phyloP scores from a whole-genome alignment of 2,329 filamentous ascomycete genomes.

The Beauveria varroae region DNA sequence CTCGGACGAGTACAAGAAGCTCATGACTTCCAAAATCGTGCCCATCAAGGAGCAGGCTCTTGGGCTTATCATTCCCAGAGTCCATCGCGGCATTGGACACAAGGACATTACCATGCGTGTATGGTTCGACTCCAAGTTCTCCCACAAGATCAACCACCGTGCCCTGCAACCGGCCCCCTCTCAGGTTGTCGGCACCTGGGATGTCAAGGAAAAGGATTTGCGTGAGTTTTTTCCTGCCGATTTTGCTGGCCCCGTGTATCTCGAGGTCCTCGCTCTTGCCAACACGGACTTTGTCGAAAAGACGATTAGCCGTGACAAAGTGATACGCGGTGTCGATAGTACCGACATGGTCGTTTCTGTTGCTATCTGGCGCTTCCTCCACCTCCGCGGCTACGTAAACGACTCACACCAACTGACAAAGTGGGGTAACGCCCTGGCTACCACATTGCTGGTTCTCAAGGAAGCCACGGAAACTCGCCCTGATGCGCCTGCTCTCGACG shows the following conservation, averaged over 20 bases:
- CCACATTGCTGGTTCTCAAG: slow-evolving; percentile 56
- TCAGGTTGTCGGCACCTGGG: slow-evolving; percentile 55
- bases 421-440: slow-evolving; percentile 75
- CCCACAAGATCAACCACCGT: slow-evolving; percentile 59
- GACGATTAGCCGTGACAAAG: slow-evolving; percentile 54
- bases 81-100: slow-evolving; percentile 77
- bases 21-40: slow-evolving; percentile 68
- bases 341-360: slow-evolving; percentile 63
- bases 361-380: slow-evolving; percentile 80
- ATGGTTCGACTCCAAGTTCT: slow-evolving; percentile 73
- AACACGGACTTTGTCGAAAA: slow-evolving; percentile 62
- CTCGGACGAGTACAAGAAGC: slow-evolving; percentile 70
- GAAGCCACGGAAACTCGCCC: slow-evolving; percentile 40
- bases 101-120: slow-evolving; percentile 70
- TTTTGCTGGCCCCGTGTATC: slow-evolving; percentile 36
- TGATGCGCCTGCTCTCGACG: slow-evolving; percentile 51
- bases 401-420: slow-evolving; percentile 68
- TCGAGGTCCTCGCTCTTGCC: slow-evolving; percentile 60
- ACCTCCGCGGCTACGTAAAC: slow-evolving; percentile 79
- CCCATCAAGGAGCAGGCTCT: slow-evolving; percentile 70
- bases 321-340: slow-evolving; percentile 54
- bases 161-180: slow-evolving; percentile 40
- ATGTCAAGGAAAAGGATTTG: slow-evolving; percentile 54
- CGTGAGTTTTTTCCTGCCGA: slow-evolving; percentile 39
- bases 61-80: slow-evolving; percentile 66